Conservation (phyloP, 441 rosid genomes). For the Bruguiera hainesii region DNA sequence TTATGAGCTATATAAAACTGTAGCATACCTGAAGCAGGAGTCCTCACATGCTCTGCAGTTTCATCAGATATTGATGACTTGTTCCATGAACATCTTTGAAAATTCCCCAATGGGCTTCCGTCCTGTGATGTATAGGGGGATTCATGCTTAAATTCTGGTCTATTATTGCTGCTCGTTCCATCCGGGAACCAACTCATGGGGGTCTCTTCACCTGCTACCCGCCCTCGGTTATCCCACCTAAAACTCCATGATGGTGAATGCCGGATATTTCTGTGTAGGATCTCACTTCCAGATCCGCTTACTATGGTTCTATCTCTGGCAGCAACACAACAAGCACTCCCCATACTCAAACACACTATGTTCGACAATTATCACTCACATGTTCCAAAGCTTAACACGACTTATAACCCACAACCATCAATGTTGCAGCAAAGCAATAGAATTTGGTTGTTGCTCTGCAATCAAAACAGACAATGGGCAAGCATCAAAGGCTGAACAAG, state of each 20-base stretch:
- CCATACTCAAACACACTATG: constrained; percentile 49
- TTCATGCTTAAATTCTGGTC: constrained; percentile 58
- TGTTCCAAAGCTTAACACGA: constrained; percentile 16
- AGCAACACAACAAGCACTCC: constrained; percentile 92
- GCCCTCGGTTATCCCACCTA: constrained; percentile 93
- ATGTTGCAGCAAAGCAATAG: constrained; percentile 3
- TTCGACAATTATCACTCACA: constrained; percentile 28
- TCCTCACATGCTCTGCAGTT: constrained; percentile 31
- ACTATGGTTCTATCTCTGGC: constrained; percentile 84
- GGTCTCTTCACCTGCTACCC: constrained; percentile 95
- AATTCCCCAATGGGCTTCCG: constrained; percentile 61
- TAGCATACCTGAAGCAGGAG: constrained; percentile 58
- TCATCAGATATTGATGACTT: constrained; percentile 74
- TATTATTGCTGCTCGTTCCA: constrained; percentile 51
- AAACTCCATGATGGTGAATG: constrained; percentile 94
- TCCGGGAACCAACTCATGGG: constrained; percentile 74
- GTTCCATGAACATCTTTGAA: constrained; percentile 49
- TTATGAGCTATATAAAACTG: background rate
- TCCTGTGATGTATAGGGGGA: constrained; percentile 60
- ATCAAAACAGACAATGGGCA: constrained; percentile 8
- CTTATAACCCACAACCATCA: constrained; percentile 6
- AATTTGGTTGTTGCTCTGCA: constrained; percentile 18
- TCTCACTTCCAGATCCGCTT: constrained; percentile 55
- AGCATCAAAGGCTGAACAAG: background rate
- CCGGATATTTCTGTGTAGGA: constrained; percentile 58